Conservation (phyloP, 2,329 filamentous ascomycete genomes). For the Pseudopyrenochaeta lycopersici region DNA sequence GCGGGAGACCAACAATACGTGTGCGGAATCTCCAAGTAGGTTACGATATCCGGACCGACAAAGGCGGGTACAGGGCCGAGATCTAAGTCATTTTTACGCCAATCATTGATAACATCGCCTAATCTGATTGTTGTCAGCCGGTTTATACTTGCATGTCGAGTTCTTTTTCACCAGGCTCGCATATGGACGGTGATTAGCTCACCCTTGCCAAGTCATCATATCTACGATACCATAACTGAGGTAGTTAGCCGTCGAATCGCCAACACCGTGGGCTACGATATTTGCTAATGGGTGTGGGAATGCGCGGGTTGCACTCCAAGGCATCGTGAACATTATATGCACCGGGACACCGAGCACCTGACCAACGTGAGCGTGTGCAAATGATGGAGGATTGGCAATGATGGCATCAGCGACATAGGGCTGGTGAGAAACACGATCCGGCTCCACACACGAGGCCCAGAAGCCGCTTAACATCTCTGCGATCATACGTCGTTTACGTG, state of each 20-base stretch:
- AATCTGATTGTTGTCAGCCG: no score
- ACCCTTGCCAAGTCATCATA: conserved; percentile 95
- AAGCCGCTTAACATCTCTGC: conserved; percentile 83
- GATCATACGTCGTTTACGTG: conserved; percentile 75
- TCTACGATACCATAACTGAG: conserved; percentile 86
- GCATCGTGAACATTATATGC: conserved; percentile 96
- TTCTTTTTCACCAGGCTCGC: no score
- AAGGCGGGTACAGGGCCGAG: conserved; percentile 81
- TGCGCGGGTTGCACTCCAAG: conserved; percentile 84
- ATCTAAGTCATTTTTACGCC: conserved; percentile 76
- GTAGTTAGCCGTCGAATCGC: conserved; percentile 80
- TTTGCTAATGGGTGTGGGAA: conserved; percentile 90
- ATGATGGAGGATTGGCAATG: conserved; percentile 80
- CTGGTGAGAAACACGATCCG: conserved; percentile 64
- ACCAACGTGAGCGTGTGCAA: conserved; percentile 78
- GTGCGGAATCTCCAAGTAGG: conserved; percentile 80
- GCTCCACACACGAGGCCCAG: conserved; percentile 86
- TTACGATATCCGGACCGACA: conserved; percentile 81
- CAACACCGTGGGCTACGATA: conserved; percentile 78
- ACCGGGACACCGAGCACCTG: conserved; percentile 78
- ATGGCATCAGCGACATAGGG: conserved; percentile 87
- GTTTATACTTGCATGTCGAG: no score
- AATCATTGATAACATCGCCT: conserved; percentile 90
- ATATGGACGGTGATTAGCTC: no score
- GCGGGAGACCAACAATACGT: conserved; percentile 80